These are phyloP conservation scores for Pseudozyma thailandica DNA, from an alignment of 1,284 basidiomycete species.

Conservation along the genomic window DNA sequence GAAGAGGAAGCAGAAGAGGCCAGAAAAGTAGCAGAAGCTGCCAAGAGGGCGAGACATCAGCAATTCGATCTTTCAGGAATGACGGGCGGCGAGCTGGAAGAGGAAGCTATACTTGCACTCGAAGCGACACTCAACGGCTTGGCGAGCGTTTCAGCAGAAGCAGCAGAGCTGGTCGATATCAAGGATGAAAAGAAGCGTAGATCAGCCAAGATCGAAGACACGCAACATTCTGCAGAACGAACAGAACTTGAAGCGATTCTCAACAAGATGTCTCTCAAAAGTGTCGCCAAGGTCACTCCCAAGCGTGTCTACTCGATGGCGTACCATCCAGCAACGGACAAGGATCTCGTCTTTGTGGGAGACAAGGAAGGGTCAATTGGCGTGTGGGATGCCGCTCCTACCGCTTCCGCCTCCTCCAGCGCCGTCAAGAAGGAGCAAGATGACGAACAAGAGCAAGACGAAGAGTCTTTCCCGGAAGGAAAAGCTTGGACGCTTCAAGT, in stretches of 20 bases:
- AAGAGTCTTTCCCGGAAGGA: slow-evolving; percentile 35
- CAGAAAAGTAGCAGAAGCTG: slow-evolving; percentile 41
- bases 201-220: slow-evolving; percentile 1
- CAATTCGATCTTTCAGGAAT: slow-evolving; percentile 49
- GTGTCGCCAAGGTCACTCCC: slow-evolving; percentile 52
- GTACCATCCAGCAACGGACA: slow-evolving; percentile 57
- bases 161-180: slow-evolving; percentile 38
- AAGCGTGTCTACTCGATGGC: slow-evolving; percentile 62
- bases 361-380: slow-evolving; percentile 64
- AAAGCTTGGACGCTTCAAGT: slow-evolving; percentile 55
- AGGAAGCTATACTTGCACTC: slow-evolving; percentile 34
- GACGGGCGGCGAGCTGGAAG: slow-evolving; percentile 42
- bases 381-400: slow-evolving; percentile 59
- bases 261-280: slow-evolving; percentile 55
- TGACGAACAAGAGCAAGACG: slow-evolving; percentile 35
- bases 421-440: slow-evolving; percentile 33
- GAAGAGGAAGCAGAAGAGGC: slow-evolving; percentile 52
- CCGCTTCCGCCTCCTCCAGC: not conserved
- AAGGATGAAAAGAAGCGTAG: slow-evolving; percentile 32
- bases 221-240: slow-evolving; percentile 11
- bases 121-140: slow-evolving; percentile 26
- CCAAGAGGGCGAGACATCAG: slow-evolving; percentile 52
- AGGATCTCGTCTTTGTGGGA: slow-evolving; percentile 63
- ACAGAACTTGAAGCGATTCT: slow-evolving; percentile 49
- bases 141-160: slow-evolving; percentile 16